Base-by-base conservation (phyloP, 164 flowering plant genomes). In the Chimonanthus praecox region DNA sequence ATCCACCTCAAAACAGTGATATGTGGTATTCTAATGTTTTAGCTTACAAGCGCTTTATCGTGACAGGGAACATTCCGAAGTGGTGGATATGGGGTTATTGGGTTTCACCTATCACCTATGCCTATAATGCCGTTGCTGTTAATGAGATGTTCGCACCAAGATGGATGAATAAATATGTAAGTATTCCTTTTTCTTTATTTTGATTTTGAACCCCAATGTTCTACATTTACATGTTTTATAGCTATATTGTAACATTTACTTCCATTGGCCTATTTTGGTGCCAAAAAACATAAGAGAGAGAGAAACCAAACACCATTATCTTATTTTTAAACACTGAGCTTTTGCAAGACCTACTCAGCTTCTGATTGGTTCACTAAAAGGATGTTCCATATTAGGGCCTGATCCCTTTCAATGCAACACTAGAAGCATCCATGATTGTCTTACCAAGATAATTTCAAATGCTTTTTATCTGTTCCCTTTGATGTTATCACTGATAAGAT, bases 21-120 rank as follows among this genome's bases (percentile, higher is more conserved):
- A 54, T 54, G 47, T 10, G 68, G 68, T 48, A 66, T 66, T 66
- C 11, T 66, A 3, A 66, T 46, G 60, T 54, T 63, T 44, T n/a
- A 7, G 4, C 45, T 63, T 21, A 63, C 33, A 7, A 21, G 66
- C 16, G 48, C 1, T 6, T 47, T 68, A 10, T 49, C 51, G 7
- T 76, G 5, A 66, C 86, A 92, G 97, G 76, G 49, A n/a, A 83
- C 69, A 91, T 95, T 79, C 99, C 97, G 6, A 77, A 67, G 1
- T 84, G 86, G 86, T 82, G 82, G 83, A 68, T 76, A 49, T 84
- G 86, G 86, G 84, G 83, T 54, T 82, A 82, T 67, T 84, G 86
- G 86, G 46, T 66, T 64, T 80, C 84, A 15, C 86, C 86, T 44
- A 66, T 84, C 62, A 71, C 81, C 4, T 84, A 82, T 75, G 82